Base-by-base conservation (phyloP, 345 rosid species). In the Heritiera littoralis region DNA sequence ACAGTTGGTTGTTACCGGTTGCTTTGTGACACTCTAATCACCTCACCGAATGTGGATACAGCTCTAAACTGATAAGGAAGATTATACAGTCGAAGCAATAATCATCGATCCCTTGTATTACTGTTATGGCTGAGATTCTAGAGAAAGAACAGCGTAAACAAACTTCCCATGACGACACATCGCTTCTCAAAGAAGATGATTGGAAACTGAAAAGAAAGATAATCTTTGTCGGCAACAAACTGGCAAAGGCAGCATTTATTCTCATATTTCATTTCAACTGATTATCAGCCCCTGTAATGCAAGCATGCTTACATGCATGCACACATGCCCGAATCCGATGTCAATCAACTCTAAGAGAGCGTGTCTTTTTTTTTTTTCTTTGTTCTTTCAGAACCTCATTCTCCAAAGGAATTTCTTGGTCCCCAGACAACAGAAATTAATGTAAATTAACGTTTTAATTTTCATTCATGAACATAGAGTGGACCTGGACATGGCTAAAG, bases 361-460 rank as follows among this genome's bases (percentile, higher is more conserved):
- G 15, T 0, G n/a, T 5, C 7, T 5, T 15, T 54, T 54, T 51
- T 51, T 51, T 51, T 51, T 13, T 3, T 15, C 58, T 66, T 5
- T 41, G 0, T 41, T 5, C n/a, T 59, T 35, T 43, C 6, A 61
- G 83, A 80, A 83, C 76, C 83, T 20, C 79, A 77, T 83, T 73
- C 83, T 58, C 7, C 35, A 8, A 48, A 48, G 46, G 45, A 46
- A 52, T 20, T 68, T 61, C 45, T 65, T 77, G 43, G 51, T 55
- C 30, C 67, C 67, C 35, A 11, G 30, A 73, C 67, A 28, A 60
- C 40, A 13, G 11, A 49, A 28, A 45, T 12, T 4, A 30, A 18
- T 56, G 75, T 35, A 49, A 28, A 45, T 12, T 4, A 30, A 18
- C 45, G 75, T 35, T 41, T 23, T 30, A n/a, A 15, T 67, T 49